phyloP scores from a whole-genome alignment of 2,329 filamentous ascomycete species.

The Aspergillus melleus region DNA sequence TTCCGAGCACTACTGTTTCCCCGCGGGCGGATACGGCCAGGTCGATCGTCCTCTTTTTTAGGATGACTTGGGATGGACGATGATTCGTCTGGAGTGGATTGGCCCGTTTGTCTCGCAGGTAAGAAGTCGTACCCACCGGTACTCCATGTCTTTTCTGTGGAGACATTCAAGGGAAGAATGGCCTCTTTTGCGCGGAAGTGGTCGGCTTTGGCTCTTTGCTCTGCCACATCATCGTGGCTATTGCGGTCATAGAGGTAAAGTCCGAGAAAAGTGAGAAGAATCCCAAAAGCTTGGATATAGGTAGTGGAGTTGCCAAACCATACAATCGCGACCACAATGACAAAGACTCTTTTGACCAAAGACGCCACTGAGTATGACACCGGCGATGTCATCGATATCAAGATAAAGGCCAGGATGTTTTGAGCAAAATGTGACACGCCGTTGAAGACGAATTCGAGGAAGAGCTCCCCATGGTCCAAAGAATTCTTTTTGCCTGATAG shows the following conservation, averaged over 20 bases:
- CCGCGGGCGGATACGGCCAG: constrained; percentile 42
- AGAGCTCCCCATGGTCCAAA: constrained; percentile 60
- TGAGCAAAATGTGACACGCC: constrained; percentile 95
- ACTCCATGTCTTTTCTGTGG: constrained; percentile 37
- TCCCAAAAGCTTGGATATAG: constrained; percentile 76
- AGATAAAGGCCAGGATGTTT: constrained; percentile 89
- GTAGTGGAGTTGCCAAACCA: constrained; percentile 96
- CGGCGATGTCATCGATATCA: constrained; percentile 89
- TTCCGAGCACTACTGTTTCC: constrained; percentile 40
- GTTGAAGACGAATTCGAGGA: constrained; percentile 93
- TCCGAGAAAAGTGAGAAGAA: constrained; percentile 84
- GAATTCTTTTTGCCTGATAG: constrained; percentile 75
- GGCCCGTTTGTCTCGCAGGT: constrained; percentile 21
- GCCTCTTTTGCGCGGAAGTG: constrained; percentile 64
- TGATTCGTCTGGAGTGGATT: constrained; percentile 18
- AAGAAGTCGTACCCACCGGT: constrained; percentile 40
- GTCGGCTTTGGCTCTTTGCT: constrained; percentile 67
- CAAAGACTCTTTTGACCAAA: constrained; percentile 94
- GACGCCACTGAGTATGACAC: constrained; percentile 97
- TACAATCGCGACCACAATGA: constrained; percentile 89
- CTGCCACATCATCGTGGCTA: constrained; percentile 81
- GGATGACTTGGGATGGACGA: constrained; percentile 23
- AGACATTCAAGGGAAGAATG: constrained; percentile 64
- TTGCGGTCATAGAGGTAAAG: constrained; percentile 95
- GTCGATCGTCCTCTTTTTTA: constrained; percentile 49